phyloP scores from a whole-genome alignment of 1,284 basidiomycete species.

The Pyrrhoderma noxium region DNA sequence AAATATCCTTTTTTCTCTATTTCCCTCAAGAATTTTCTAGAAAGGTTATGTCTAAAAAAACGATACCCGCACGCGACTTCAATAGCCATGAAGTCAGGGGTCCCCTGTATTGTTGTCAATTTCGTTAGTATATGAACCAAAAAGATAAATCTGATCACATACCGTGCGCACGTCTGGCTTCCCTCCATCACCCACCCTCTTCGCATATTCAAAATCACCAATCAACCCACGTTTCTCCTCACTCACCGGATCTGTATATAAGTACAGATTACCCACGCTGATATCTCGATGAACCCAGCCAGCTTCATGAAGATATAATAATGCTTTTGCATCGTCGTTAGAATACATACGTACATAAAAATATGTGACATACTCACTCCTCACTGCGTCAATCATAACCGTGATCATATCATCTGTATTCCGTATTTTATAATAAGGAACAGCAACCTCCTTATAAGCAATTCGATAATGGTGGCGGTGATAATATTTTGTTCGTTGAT shows the following conservation, averaged over 20 bases:
- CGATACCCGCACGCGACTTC: neutral
- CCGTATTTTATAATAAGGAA: neutral
- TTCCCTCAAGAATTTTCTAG: too few relatives aligned
- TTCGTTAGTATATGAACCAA: too few relatives aligned
- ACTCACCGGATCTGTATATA: neutral
- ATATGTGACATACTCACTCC: neutral
- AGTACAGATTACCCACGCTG: conserved; percentile 3
- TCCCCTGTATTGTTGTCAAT: too few relatives aligned
- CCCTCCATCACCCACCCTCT: neutral
- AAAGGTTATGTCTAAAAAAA: too few relatives aligned
- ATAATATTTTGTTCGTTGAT: too few relatives aligned
- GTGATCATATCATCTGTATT: neutral
- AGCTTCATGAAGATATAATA: neutral
- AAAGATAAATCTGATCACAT: too few relatives aligned
- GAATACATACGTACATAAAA: neutral
- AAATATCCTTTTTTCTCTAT: too few relatives aligned
- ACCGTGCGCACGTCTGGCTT: neutral
- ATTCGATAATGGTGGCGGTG: conserved; percentile 2
- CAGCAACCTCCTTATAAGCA: conserved; percentile 3
- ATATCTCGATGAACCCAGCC: conserved; percentile 7
- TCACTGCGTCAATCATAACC: neutral
- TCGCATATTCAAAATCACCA: conserved; percentile 4
- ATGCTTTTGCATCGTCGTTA: too few relatives aligned
- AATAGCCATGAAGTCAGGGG: conserved; percentile 6
- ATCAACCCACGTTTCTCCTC: neutral